Conservation (phyloP, 768 basidiomycete genomes). For the Megacollybia marginata region DNA sequence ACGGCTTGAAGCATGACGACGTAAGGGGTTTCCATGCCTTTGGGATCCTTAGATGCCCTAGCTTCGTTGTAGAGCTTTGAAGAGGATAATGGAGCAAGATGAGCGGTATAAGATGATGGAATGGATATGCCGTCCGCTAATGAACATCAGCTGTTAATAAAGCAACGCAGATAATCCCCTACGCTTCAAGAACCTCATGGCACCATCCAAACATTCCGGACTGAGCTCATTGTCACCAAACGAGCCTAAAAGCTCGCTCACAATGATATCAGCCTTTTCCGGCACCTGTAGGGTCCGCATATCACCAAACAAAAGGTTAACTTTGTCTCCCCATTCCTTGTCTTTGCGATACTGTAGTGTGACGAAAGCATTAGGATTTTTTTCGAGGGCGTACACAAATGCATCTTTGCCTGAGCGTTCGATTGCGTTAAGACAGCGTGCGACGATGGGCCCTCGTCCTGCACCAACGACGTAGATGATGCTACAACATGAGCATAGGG, state of each 20-base stretch:
- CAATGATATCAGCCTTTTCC: constrained; percentile 85
- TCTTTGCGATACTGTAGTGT: constrained; percentile 86
- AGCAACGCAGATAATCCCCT: constrained; percentile 18
- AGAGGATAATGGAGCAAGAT: constrained; percentile 90
- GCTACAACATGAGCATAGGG: constrained; percentile 28
- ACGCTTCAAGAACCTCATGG: constrained; percentile 90
- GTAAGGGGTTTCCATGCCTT: constrained; percentile 88
- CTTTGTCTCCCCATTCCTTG: constrained; percentile 75
- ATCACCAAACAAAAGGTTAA: constrained; percentile 86
- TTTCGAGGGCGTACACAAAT: constrained; percentile 84
- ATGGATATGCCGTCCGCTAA: constrained; percentile 92
- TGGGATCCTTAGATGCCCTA: constrained; percentile 52
- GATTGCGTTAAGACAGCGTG: constrained; percentile 74
- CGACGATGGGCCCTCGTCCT: constrained; percentile 88
- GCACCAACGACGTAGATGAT: constrained; percentile 91
- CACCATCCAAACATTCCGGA: constrained; percentile 96
- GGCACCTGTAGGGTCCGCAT: constrained; percentile 84
- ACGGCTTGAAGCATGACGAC: constrained; percentile 98
- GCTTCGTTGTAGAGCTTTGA: constrained; percentile 89
- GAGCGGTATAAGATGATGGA: constrained; percentile 91
- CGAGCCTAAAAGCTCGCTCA: constrained; percentile 92
- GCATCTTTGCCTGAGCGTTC: constrained; percentile 55
- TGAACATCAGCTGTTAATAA: background rate
- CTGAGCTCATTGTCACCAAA: constrained; percentile 99
- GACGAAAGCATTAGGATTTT: constrained; percentile 93